Evolutionary conservation across 164 flowering plant species (phyloP).

Genomic region (Aristolochia californica): DNA sequence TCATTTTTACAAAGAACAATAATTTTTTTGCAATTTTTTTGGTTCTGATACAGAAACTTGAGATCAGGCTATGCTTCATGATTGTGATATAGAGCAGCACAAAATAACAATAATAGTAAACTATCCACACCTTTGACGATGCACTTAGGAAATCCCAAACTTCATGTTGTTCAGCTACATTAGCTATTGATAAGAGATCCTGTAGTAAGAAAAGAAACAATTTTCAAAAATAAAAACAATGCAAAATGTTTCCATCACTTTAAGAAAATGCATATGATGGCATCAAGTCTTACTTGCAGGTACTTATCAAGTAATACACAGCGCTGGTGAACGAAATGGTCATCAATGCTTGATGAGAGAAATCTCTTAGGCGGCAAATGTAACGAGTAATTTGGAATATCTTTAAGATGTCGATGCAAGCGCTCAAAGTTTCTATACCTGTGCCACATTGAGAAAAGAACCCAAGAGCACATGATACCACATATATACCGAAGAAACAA

Average conservation of each 20-base stretch:
- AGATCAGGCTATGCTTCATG: too few species aligned
- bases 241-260: background rate
- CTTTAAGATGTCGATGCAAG: constrained; percentile 89
- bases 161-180: constrained; percentile 99
- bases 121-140: constrained; percentile 67
- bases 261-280: background rate
- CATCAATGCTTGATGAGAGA: constrained; percentile 98
- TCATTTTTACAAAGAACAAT: too few species aligned
- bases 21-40: too few species aligned
- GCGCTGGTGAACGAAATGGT: constrained; percentile 91
- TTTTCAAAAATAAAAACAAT: background rate
- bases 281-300: constrained; percentile 56
- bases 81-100: too few species aligned
- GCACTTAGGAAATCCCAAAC: constrained; percentile 94
- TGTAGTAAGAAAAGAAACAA: constrained; percentile 17
- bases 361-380: constrained; percentile 97
- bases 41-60: too few species aligned
- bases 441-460: constrained; percentile 10
- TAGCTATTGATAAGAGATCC: constrained; percentile 95
- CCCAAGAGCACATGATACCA: too few species aligned
- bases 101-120: background rate
- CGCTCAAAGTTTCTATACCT: constrained; percentile 97
- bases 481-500: too few species aligned
- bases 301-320: constrained; percentile 97
- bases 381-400: constrained; percentile 82